Percentiles rank a stretch among this genome's conserved stretches.
phyloP scores from a whole-genome alignment of 139 green algal species.

The Chlamydomonas incerta region DNA sequence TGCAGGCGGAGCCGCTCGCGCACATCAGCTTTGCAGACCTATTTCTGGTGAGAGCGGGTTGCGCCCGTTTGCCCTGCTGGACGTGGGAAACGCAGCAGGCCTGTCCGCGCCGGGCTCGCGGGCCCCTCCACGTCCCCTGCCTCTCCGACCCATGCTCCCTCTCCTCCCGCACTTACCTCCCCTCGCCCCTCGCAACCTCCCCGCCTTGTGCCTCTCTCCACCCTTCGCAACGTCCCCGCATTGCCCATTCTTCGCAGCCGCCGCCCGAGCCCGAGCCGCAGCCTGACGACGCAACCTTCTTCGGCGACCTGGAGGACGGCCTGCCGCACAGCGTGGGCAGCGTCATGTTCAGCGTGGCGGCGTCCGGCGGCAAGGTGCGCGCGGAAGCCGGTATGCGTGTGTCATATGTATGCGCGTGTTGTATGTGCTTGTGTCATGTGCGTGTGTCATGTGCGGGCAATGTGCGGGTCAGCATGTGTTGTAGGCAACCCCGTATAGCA shows the following conservation, averaged over 20 bases:
- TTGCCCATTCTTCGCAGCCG: not conserved
- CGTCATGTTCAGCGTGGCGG: not conserved
- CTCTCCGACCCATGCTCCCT: not conserved
- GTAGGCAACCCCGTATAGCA: too few relatives aligned
- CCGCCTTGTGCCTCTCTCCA: not conserved
- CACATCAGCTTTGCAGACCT: slow-evolving; percentile 5
- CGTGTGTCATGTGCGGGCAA: too few relatives aligned
- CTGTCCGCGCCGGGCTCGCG: too few relatives aligned
- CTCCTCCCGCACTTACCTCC: not conserved
- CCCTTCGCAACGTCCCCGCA: not conserved
- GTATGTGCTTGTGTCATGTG: too few relatives aligned
- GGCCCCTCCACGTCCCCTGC: too few relatives aligned
- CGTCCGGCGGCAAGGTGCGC: slow-evolving; percentile 6
- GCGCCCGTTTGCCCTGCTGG: too few relatives aligned
- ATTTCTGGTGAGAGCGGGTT: not conserved
- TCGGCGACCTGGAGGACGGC: too few relatives aligned
- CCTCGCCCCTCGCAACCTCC: not conserved
- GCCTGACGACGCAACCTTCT: not conserved
- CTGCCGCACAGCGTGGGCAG: not conserved
- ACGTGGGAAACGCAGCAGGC: too few relatives aligned
- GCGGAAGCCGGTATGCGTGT: not conserved
- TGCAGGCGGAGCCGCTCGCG: slow-evolving; percentile 1
- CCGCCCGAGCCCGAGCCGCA: not conserved
- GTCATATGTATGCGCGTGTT: too few relatives aligned
- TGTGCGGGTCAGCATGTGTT: too few relatives aligned